Conservation (phyloP, 441 rosid species). For the Geranium incanum region DNA sequence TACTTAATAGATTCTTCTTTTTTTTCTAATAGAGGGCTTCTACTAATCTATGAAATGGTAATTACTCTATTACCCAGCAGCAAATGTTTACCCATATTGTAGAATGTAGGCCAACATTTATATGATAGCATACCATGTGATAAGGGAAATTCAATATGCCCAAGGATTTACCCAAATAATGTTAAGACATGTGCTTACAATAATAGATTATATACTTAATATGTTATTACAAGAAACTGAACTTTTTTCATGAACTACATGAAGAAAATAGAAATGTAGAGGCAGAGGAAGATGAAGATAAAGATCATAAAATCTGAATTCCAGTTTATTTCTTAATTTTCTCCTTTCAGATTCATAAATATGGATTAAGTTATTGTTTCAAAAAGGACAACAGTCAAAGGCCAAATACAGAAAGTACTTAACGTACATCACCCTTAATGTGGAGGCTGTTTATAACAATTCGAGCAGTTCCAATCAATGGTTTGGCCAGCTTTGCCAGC, state of each 20-base stretch:
- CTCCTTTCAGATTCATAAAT: constrained; percentile 1
- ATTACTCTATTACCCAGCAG: not conserved
- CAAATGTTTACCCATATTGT: not conserved
- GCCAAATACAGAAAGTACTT: not conserved
- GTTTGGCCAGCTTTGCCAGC: constrained; percentile 78
- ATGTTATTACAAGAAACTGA: not conserved
- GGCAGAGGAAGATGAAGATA: not conserved
- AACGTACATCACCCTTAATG: constrained; percentile 89
- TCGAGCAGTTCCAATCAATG: constrained; percentile 76
- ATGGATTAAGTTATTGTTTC: not conserved
- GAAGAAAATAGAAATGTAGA: not conserved
- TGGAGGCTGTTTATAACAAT: constrained; percentile 82
- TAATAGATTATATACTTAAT: not conserved
- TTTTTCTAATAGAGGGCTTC: no score
- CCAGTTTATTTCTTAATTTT: not conserved
- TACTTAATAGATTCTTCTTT: no score
- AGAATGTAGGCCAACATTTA: not conserved
- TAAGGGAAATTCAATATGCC: not conserved
- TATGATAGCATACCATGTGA: not conserved
- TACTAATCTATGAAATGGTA: no score
- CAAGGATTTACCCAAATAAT: not conserved
- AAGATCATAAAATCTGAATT: not conserved
- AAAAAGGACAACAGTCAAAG: not conserved
- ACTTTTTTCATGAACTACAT: not conserved
- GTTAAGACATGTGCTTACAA: not conserved